Percentiles rank a stretch among this genome's conserved stretches.
Conservation (phyloP, 768 basidiomycete genomes). For the Lactarius sp. region DNA sequence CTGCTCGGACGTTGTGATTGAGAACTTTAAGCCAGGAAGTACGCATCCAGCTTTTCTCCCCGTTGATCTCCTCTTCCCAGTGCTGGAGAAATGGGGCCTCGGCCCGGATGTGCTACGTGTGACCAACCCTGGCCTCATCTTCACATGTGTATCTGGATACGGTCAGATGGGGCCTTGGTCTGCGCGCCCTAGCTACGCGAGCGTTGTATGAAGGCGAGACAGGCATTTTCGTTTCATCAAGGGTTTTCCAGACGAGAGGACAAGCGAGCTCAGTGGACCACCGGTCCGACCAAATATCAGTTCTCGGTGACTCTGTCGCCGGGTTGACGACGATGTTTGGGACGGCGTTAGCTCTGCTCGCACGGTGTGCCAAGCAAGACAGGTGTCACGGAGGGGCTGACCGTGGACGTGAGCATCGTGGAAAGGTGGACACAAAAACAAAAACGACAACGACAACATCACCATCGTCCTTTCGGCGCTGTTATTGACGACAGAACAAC, state of each 20-base stretch:
- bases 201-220: constrained; percentile 76
- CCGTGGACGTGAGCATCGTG: constrained; percentile 72
- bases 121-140: constrained; percentile 84
- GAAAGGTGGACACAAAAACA: constrained; percentile 46
- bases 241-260: constrained; percentile 52
- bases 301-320: constrained; percentile 63
- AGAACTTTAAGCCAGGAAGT: constrained; percentile 77
- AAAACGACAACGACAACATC: not conserved
- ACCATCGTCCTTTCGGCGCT: not conserved
- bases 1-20: constrained; percentile 61
- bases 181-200: constrained; percentile 63
- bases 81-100: constrained; percentile 65
- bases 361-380: constrained; percentile 36
- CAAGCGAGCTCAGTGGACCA: constrained; percentile 51
- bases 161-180: constrained; percentile 75
- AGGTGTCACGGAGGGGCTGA: constrained; percentile 40
- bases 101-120: constrained; percentile 55
- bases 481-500: constrained; percentile 32
- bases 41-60: not conserved
- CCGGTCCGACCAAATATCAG: constrained; percentile 70
- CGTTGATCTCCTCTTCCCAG: constrained; percentile 31
- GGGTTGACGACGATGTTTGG: constrained; percentile 72
- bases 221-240: constrained; percentile 71
- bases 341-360: constrained; percentile 59
- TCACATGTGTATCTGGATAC: constrained; percentile 79